Evolutionary conservation across 164 flowering plant species (phyloP), one percentile per base, ranked within the genome.

Genomic region (Hamamelis virginiana): DNA sequence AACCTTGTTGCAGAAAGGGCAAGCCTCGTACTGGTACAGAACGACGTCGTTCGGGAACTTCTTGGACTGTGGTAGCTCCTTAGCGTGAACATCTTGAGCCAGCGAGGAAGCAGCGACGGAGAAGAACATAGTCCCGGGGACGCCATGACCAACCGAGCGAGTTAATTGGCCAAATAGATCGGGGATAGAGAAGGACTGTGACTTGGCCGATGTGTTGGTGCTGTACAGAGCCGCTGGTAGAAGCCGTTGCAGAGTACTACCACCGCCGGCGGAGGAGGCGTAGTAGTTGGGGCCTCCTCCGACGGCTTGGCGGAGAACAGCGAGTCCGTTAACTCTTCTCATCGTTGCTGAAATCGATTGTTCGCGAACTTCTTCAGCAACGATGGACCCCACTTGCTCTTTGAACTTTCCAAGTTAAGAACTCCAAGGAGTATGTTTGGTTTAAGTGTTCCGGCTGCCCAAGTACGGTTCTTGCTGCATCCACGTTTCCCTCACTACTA

Each of bases 1-100:
- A 61, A 95, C 95, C 75, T 95, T 91, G 80, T 95, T 95, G 81
- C 99, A 95, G 74, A 92, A 95, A 28, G 98, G 99, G 76, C 99
- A 95, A 64, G 99, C 99, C 72, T 95, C 99, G 69, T 91, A 95
- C 87, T 95, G 99, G 70, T 92, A 94, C 19, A 94, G 89, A 41
- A 94, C 91, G 43, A 94, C 92, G 9, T 94, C 91, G 45, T 88
- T 82, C 12, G 91, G 91, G 2, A 74, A 63, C n/a, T 78, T 66
- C 38, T 80, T 78, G 0, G 77, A 25, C 25, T 79, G 66, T 8
- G 68, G 78, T 9, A 79, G 81, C 79, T 87, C 94, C 61, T 88
- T 88, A 26, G 98, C 96, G 43, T 78, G 75, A 3, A 67, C 80
- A 5, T 84, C 86, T 11, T 84, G 72, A 8, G 57, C 77, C 12